A percentile compares a stretch with the other conserved stretches of the same genome.
Conservation (phyloP, 2,329 filamentous ascomycete species). For the Arthrinium puccinioides region DNA sequence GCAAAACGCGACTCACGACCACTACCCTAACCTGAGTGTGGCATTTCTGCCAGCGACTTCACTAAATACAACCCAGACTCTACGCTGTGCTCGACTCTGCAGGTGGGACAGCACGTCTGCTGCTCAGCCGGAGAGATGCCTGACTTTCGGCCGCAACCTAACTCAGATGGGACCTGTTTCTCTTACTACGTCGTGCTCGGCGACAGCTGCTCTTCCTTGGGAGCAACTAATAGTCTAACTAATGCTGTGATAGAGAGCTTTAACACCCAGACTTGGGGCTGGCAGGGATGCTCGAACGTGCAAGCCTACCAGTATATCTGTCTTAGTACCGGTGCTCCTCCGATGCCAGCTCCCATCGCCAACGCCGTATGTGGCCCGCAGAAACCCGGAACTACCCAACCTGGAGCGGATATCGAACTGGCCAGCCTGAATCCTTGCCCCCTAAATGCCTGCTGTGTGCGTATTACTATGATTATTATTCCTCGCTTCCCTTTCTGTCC, state of each 20-base stretch:
- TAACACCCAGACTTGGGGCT: slow-evolving; percentile 28
- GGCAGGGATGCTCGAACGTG: neutral
- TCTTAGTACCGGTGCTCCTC: slow-evolving; percentile 24
- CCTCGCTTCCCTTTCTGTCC: neutral
- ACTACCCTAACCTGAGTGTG: no score
- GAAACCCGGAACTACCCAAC: neutral
- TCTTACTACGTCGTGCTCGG: slow-evolving; percentile 5
- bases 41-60: no score
- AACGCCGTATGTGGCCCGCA: slow-evolving; percentile 25
- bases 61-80: slow-evolving; percentile 4
- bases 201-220: neutral
- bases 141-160: slow-evolving; percentile 9
- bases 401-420: neutral
- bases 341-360: slow-evolving; percentile 24
- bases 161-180: slow-evolving; percentile 10
- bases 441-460: slow-evolving; percentile 2
- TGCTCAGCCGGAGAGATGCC: slow-evolving; percentile 9
- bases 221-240: slow-evolving; percentile 11
- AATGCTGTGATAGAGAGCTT: slow-evolving; percentile 21
- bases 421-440: slow-evolving; percentile 12
- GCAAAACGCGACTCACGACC: no score
- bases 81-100: slow-evolving; percentile 7
- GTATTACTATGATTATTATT: neutral
- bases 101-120: slow-evolving; percentile 10
- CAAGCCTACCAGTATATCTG: slow-evolving; percentile 19